A percentile compares a stretch with the other conserved stretches of the same genome.
phyloP scores from a whole-genome alignment of 2,329 filamentous ascomycete species.

The Chrysoporthe austroafricana region DNA sequence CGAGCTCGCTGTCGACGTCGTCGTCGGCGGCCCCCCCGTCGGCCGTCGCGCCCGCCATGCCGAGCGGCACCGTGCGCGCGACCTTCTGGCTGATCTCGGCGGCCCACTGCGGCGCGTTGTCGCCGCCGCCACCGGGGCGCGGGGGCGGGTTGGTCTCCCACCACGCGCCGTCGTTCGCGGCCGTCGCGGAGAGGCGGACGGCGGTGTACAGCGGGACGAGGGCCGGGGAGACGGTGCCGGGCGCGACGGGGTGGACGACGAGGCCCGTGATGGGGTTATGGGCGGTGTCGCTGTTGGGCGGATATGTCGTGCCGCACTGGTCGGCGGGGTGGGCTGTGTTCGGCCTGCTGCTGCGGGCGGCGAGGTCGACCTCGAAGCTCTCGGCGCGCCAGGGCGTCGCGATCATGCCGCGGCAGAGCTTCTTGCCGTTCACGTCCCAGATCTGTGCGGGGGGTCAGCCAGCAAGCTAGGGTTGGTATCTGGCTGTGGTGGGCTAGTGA shows the following conservation, averaged over 20 bases:
- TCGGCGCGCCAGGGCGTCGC: slow-evolving; percentile 54
- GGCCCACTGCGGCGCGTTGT: slow-evolving; percentile 48
- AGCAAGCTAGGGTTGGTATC: background rate
- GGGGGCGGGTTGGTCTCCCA: slow-evolving; percentile 53
- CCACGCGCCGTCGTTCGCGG: slow-evolving; percentile 53
- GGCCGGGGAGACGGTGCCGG: slow-evolving; percentile 37
- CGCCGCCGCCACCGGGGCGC: slow-evolving; percentile 32
- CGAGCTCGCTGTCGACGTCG: slow-evolving; percentile 35
- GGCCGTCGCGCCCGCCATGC: slow-evolving; percentile 49
- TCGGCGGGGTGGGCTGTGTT: slow-evolving; percentile 43
- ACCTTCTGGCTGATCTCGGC: slow-evolving; percentile 50
- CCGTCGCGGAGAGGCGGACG: slow-evolving; percentile 56
- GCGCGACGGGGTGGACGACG: slow-evolving; percentile 45
- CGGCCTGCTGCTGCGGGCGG: slow-evolving; percentile 25
- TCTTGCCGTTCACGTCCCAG: slow-evolving; percentile 43
- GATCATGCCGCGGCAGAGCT: slow-evolving; percentile 57
- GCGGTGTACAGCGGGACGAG: slow-evolving; percentile 54
- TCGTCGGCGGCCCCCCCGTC: slow-evolving; percentile 40
- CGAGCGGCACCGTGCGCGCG: slow-evolving; percentile 48
- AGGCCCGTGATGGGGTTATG: slow-evolving; percentile 56
- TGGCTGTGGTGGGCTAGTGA: background rate
- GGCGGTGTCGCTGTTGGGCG: slow-evolving; percentile 32
- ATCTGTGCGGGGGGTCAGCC: slow-evolving; percentile 39
- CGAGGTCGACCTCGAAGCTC: slow-evolving; percentile 54
- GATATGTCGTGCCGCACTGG: slow-evolving; percentile 53